Evolutionary conservation across 345 rosid species (phyloP), one percentile per base, ranked within the genome.

Genomic region (Bruguiera parviflora): DNA sequence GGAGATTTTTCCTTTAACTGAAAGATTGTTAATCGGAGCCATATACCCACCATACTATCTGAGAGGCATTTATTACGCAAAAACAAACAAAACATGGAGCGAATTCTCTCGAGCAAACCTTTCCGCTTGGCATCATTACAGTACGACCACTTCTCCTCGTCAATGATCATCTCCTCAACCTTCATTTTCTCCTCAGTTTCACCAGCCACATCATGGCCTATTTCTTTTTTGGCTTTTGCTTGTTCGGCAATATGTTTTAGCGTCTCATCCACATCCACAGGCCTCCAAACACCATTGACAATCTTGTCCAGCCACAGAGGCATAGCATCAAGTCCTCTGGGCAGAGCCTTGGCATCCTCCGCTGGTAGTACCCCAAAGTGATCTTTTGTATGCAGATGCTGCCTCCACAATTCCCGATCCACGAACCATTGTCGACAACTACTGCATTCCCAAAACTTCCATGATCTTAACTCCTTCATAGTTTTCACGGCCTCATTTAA

Each of bases 121-220:
- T 35, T 21, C 19, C 65, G 51, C 65, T 37, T 25, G 21, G 31
- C 51, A 62, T 62, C 65, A 62, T 62, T 29, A 21, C 65, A 62
- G 51, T 8, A 62, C 6, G 39, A 19, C 65, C 65, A 62, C 47
- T 37, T 62, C 52, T 37, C 22, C 47, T 61, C 46, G 33, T 61
- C 47, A 19, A n/a, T 18, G 20, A 13, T 3, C 13, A n/a, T 15
- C 25, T 61, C 35, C 8, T 46, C 22, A 43, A 6, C 35, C 20
- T 32, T 33, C 37, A 33, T 33, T 33, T 33, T 7, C 37, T 33
- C 37, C 37, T 33, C 47, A 10, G 15, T 39, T 39, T 39, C 47
- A 39, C 4, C 47, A 11, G 47, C 16, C 10, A 39, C 47, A 39
- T 39, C 65, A 15, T 27, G 61, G 32, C 29, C 27, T 15, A 27